Percentiles rank a stretch among this genome's conserved stretches.
These are phyloP conservation scores for Alternaria gansuensis DNA, from an alignment of 2,329 filamentous ascomycete genomes.

Conservation along the genomic window DNA sequence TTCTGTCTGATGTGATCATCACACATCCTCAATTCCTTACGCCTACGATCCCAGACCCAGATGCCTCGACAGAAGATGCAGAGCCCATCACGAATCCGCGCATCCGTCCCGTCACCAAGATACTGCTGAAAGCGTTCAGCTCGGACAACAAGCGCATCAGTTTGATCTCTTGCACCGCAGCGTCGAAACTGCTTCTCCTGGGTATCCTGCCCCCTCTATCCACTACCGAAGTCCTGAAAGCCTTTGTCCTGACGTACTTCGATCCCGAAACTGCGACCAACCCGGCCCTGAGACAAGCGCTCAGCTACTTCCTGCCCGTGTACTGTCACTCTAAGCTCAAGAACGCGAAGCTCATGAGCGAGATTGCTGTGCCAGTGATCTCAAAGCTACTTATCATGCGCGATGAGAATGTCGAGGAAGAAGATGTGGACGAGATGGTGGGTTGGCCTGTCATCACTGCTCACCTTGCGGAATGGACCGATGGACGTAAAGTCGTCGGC, in stretches of 20 bases:
- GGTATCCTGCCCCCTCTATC: conserved; percentile 66
- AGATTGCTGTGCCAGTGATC: conserved; percentile 76
- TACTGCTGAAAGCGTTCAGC: conserved; percentile 79
- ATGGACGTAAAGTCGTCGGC: conserved; percentile 79
- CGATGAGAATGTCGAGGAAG: conserved; percentile 74
- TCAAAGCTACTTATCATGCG: conserved; percentile 70
- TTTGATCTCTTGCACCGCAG: conserved; percentile 79
- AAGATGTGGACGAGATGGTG: conserved; percentile 76
- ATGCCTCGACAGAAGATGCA: conserved; percentile 54
- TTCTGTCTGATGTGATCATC: conserved; percentile 90
- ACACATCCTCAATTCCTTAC: conserved; percentile 84
- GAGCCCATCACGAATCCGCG: conserved; percentile 45
- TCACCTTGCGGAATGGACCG: conserved; percentile 93
- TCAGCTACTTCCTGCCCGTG: conserved; percentile 93
- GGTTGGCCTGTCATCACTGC: conserved; percentile 79
- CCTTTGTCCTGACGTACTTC: conserved; percentile 87
- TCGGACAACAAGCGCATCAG: conserved; percentile 78
- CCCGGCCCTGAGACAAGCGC: conserved; percentile 81
- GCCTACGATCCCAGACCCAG: conserved; percentile 55
- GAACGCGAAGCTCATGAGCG: conserved; percentile 83
- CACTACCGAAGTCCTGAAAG: conserved; percentile 78
- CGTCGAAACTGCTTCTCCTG: conserved; percentile 86
- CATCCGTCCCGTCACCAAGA: conserved; percentile 76
- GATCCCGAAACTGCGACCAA: conserved; percentile 83
- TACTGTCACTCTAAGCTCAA: conserved; percentile 86